Conservation (phyloP, 345 rosid genomes). For the Xanthoceras sorbifolium region DNA sequence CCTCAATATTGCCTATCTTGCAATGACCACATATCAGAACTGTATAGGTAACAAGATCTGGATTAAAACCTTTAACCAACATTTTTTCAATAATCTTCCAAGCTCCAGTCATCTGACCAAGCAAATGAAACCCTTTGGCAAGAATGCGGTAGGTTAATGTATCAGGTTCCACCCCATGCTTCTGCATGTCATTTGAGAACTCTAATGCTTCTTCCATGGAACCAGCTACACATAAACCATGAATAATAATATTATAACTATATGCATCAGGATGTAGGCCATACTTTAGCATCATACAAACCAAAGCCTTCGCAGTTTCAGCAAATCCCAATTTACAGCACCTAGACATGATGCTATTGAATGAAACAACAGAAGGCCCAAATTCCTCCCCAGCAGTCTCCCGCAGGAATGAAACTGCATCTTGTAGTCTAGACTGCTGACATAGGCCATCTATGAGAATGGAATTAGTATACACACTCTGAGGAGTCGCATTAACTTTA, state of each 20-base stretch:
- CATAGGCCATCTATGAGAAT: slow-evolving; percentile 71
- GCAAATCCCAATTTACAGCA: slow-evolving; percentile 69
- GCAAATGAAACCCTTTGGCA: slow-evolving; percentile 58
- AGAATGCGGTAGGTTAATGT: slow-evolving; percentile 67
- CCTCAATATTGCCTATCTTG: slow-evolving; percentile 53
- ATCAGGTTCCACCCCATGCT: slow-evolving; percentile 69
- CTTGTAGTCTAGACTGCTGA: slow-evolving; percentile 56
- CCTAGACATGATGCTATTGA: slow-evolving; percentile 68
- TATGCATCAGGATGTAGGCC: slow-evolving; percentile 69
- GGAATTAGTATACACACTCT: slow-evolving; percentile 58
- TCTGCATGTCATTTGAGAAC: slow-evolving; percentile 55
- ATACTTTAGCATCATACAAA: slow-evolving; percentile 69
- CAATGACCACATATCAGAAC: slow-evolving; percentile 64
- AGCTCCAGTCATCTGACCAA: slow-evolving; percentile 53
- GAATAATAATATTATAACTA: slow-evolving; percentile 80
- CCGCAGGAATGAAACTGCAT: slow-evolving; percentile 56
- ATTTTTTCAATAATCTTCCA: slow-evolving; percentile 45
- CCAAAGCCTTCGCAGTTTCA: slow-evolving; percentile 62
- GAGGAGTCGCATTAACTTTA: slow-evolving; percentile 31
- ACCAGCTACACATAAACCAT: slow-evolving; percentile 68
- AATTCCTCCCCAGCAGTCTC: slow-evolving; percentile 41
- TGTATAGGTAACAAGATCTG: slow-evolving; percentile 55
- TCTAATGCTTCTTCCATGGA: slow-evolving; percentile 71
- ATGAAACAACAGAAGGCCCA: slow-evolving; percentile 67
- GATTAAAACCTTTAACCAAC: slow-evolving; percentile 53